Base-by-base conservation (phyloP, 148 eudicot genomes). In the Pouteria glomerata region DNA sequence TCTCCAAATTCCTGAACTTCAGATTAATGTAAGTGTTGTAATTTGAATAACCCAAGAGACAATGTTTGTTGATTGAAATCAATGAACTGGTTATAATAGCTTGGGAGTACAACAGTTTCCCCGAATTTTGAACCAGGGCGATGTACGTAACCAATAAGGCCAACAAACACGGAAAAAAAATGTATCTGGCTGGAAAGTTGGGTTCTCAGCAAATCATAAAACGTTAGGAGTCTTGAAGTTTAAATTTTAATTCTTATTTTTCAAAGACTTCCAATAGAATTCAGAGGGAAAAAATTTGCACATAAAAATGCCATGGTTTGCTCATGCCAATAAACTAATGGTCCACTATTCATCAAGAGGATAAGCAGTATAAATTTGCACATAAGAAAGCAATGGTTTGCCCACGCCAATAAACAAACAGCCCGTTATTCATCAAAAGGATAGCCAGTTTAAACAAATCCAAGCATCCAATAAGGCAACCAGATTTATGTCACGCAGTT, bases 401-500 rank as follows among this genome's bases (percentile, higher is more conserved):
- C n/a, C n/a, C n/a, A n/a, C n/a, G n/a, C n/a, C n/a, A n/a, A n/a
- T n/a, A n/a, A n/a, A n/a, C n/a, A n/a, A n/a, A n/a, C n/a, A n/a
- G n/a, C n/a, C n/a, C n/a, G n/a, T n/a, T n/a, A n/a, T n/a, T n/a
- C n/a, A n/a, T n/a, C n/a, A n/a, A n/a, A n/a, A n/a, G n/a, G n/a
- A n/a, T n/a, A n/a, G n/a, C n/a, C n/a, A n/a, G n/a, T n/a, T n/a
- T n/a, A n/a, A n/a, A n/a, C n/a, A n/a, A 63, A 24, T 63, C 66
- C 45, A 61, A 59, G 63, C 31, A 61, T 61, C 66, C 66, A 61
- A 24, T 61, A 61, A 21, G 21, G 66, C 29, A 35, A 62, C 8
- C 10, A 37, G 30, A 2, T 37, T n/a, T 21, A 47, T 62, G 8
- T 62, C 29, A 44, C 13, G 1, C 13, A 12, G 48, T 44, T 44